Evolutionary conservation across 2,329 filamentous ascomycete species (phyloP).

Genomic region (Aureobasidium lini): DNA sequence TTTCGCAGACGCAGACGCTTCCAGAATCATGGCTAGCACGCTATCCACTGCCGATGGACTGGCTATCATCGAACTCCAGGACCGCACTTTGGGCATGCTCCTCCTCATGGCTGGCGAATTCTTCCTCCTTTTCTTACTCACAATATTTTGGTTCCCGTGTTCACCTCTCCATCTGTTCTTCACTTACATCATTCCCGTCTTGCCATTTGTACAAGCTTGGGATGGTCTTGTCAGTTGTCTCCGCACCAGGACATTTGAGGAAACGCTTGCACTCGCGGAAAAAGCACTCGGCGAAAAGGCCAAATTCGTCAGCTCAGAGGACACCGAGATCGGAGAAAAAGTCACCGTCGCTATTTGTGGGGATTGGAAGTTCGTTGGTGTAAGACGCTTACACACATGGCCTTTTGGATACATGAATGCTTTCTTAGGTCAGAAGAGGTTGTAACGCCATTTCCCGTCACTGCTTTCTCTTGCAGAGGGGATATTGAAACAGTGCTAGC

Average conservation of each 20-base stretch:
- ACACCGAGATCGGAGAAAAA: conserved; percentile 31
- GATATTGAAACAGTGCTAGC: no score
- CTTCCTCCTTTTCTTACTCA: conserved; percentile 46
- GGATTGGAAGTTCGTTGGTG: conserved; percentile 37
- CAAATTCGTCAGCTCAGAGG: conserved; percentile 20
- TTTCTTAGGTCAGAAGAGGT: conserved; percentile 28
- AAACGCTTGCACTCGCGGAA: conserved; percentile 54
- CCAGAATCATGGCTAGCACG: conserved; percentile 55
- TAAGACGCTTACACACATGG: conserved; percentile 38
- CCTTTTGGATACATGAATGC: conserved; percentile 42
- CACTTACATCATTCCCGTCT: conserved; percentile 57
- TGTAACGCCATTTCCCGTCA: no score
- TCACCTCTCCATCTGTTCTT: conserved; percentile 54
- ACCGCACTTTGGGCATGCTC: conserved; percentile 37
- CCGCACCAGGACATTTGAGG: conserved; percentile 58
- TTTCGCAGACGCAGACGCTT: conserved; percentile 58
- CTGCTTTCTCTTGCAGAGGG: no score
- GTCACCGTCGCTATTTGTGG: conserved; percentile 17
- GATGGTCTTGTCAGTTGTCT: conserved; percentile 63
- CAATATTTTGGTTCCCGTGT: conserved; percentile 46
- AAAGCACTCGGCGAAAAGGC: conserved; percentile 37
- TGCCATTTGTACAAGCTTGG: conserved; percentile 60
- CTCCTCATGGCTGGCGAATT: conserved; percentile 29
- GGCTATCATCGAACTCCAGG: conserved; percentile 68
- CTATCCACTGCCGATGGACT: conserved; percentile 59